Evolutionary conservation across 2,329 filamentous ascomycete genomes (phyloP).

Genomic region (Claviceps purpurea): DNA sequence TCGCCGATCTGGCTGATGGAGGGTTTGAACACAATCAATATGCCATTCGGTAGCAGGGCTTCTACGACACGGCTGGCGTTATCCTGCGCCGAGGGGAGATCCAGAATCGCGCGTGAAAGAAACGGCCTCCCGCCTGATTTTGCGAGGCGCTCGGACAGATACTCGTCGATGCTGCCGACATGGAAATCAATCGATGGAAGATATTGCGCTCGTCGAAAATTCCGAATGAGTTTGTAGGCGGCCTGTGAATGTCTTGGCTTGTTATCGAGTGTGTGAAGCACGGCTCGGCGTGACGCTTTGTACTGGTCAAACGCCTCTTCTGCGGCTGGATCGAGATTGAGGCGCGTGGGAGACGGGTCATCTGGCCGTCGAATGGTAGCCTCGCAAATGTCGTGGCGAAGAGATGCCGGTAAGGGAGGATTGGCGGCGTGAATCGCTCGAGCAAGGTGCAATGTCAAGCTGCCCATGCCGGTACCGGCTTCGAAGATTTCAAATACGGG

Average conservation of each 20-base stretch:
- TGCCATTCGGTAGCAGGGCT: constrained; percentile 50
- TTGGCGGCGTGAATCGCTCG: constrained; percentile 66
- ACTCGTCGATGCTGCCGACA: constrained; percentile 49
- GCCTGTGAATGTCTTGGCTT: constrained; percentile 47
- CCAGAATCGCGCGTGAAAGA: constrained; percentile 57
- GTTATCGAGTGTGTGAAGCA: constrained; percentile 65
- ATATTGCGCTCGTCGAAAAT: constrained; percentile 60
- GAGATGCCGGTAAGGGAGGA: constrained; percentile 30
- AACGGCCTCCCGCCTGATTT: constrained; percentile 39
- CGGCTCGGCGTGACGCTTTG: constrained; percentile 42
- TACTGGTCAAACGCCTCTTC: constrained; percentile 29
- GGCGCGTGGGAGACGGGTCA: constrained; percentile 8
- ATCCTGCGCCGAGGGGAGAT: constrained; percentile 52
- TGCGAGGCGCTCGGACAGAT: constrained; percentile 40
- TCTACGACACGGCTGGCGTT: constrained; percentile 31
- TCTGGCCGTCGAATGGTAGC: constrained; percentile 11
- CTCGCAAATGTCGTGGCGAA: constrained; percentile 20
- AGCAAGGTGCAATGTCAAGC: constrained; percentile 61
- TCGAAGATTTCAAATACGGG: constrained; percentile 62
- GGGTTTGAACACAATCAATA: constrained; percentile 59
- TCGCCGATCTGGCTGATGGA: constrained; percentile 66
- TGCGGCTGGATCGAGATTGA: constrained; percentile 16
- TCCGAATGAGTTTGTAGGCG: constrained; percentile 49
- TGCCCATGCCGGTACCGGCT: constrained; percentile 75
- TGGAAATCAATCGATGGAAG: constrained; percentile 60